Base-by-base conservation (phyloP, 108 stramenopile species). In the Chaetoceros muelleri region DNA sequence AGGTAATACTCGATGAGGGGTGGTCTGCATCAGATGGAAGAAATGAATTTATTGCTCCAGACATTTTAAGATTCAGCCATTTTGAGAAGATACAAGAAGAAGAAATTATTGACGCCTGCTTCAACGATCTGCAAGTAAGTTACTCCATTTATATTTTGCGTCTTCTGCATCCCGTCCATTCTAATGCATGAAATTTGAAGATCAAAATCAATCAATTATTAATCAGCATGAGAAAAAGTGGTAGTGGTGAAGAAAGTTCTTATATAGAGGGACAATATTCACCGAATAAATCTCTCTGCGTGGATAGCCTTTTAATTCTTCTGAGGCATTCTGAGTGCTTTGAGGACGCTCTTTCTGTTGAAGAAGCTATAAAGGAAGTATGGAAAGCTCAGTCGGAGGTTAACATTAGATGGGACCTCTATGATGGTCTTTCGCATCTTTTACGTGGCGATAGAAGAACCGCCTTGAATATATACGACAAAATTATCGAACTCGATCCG, bases 351-450 rank as follows among this genome's bases (percentile, higher is more conserved):
- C 64, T 57, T 21, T 49, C 55, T 44, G 47, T 85, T 10, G 61
- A 82, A 51, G 84, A 85, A 10, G 52, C 54, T 0, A 64, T 90
- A 24, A 85, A 80, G 52, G 87, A 90, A 58, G 67, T 82, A 18
- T 82, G 73, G 67, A 81, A 82, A 53, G 87, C 78, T 20, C 67
- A 77, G 40, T 18, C 44, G 24, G 65, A 80, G 52, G 47, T 21
- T 8, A 67, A 69, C 28, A 45, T 85, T 22, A 67, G 82, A 23
- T 71, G 57, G 25, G 30, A 65, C 29, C 68, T 90, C 0, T 82
- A 85, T 25, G 52, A 47, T 34, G 87, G 80, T 8, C 68, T 85
- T 44, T 60, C 64, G 22, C 46, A 74, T 29, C 53, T 85, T 21
- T 26, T 90, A 46, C 62, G 61, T 52, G 80, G 80, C 29, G 83